Base-by-base conservation (phyloP, 495 filamentous ascomycete genomes). In the Apiosordaria backusii region DNA sequence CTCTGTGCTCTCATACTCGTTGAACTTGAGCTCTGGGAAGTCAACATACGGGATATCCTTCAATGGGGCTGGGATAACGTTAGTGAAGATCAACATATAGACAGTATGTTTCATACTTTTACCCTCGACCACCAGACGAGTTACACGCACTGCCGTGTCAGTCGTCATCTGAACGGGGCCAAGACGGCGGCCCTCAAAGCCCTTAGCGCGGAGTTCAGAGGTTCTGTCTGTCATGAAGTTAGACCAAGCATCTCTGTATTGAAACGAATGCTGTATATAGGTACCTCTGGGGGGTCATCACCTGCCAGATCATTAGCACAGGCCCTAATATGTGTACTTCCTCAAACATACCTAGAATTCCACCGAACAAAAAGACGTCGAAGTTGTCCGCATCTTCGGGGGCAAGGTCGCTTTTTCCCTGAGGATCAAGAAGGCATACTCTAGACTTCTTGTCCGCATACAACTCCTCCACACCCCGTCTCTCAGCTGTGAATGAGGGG, bases 151-250 rank as follows among this genome's bases (percentile, higher is more conserved):
- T 0, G 95, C 95, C 19, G 95, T 99, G 77, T 99, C 95, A 0
- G 95, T 99, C 9, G 95, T 98, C 95, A 99, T 98, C 78, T 99
- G 95, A 70, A 93, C 87, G 18, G 93, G 92, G 0, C 96, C 96
- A 55, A 99, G 82, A 66, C 93, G 85, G 63, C 95, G 89, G 55
- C 94, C 93, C 68, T 87, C 81, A 72, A 93, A 99, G 24, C 96
- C 96, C 76, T 97, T 96, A 74, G 90, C 92, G 24, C 95, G 87
- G 59, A 99, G 81, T 74, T 99, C 95, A 13, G 90, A 91, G 1
- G 95, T 99, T 52, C 95, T 88, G 78, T 99, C 96, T 97, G 60
- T 50, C 15, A 19, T 26, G 6, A 40, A 25, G 61, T 72, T 57
- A 65, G 61, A 59, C 26, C 55, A 22, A 7, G 22, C 13, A 62